Evolutionary conservation across 257 asterid species (phyloP).

Genomic region (Knoxia roxburghii): DNA sequence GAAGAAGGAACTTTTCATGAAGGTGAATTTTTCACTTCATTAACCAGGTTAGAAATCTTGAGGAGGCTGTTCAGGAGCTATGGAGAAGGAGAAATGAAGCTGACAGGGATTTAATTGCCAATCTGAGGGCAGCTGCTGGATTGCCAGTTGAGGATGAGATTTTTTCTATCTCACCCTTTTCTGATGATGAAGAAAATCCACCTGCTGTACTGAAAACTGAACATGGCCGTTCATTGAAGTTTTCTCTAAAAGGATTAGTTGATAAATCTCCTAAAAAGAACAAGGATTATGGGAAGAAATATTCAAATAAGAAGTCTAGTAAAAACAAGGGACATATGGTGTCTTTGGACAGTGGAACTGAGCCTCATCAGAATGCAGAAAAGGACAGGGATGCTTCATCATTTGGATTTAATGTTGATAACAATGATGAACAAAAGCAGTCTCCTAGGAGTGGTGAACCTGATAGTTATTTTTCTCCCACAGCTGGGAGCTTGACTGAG

Average conservation of each 20-base stretch:
- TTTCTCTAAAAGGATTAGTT: constrained; percentile 73
- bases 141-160: constrained; percentile 94
- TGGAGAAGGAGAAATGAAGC: constrained; percentile 93
- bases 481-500: constrained; percentile 48
- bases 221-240: constrained; percentile 61
- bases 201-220: constrained; percentile 51
- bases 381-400: constrained; percentile 33
- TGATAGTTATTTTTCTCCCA: constrained; percentile 41
- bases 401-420: constrained; percentile 30
- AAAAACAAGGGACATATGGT: constrained; percentile 52
- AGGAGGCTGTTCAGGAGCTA: constrained; percentile 94
- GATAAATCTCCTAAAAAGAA: constrained; percentile 69
- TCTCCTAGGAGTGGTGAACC: constrained; percentile 37
- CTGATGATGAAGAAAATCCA: constrained; percentile 83
- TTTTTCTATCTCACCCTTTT: constrained; percentile 70
- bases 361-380: constrained; percentile 30
- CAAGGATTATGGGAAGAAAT: constrained; percentile 63
- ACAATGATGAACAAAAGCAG: constrained; percentile 34
- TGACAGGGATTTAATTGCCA: constrained; percentile 73
- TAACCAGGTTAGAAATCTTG: constrained; percentile 60
- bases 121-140: constrained; percentile 90
- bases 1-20: neutral
- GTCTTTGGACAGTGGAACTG: constrained; percentile 34
- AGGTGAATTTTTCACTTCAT: neutral
- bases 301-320: constrained; percentile 56